These are phyloP conservation scores for Penicillium fuscoglaucum DNA, from an alignment of 2,329 filamentous ascomycete species.

Conservation along the genomic window DNA sequence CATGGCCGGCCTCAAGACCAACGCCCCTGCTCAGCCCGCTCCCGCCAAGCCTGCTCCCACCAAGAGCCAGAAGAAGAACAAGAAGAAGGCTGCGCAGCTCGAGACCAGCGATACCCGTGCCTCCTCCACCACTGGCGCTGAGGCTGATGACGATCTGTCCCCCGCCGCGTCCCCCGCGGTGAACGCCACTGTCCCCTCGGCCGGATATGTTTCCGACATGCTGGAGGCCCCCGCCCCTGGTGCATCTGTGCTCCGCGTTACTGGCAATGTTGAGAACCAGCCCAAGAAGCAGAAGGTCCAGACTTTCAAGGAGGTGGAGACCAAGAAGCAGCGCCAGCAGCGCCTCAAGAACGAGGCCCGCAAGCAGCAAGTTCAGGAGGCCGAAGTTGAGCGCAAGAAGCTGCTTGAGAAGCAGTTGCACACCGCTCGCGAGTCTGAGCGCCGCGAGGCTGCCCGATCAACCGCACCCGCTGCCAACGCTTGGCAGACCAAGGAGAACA, in stretches of 20 bases:
- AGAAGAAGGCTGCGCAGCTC: constrained; percentile 66
- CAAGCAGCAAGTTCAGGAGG: constrained; percentile 71
- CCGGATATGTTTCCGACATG: constrained; percentile 84
- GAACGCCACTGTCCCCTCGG: constrained; percentile 41
- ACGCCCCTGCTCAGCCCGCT: constrained; percentile 57
- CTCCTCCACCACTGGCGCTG: constrained; percentile 70
- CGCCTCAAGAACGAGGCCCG: constrained; percentile 80
- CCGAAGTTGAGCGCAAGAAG: constrained; percentile 74
- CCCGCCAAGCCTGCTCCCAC: constrained; percentile 45
- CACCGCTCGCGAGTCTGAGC: constrained; percentile 76
- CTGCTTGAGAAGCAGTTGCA: constrained; percentile 82
- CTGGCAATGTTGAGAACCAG: constrained; percentile 60
- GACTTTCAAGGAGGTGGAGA: constrained; percentile 68
- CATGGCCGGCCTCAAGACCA: constrained; percentile 63
- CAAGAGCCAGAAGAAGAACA: constrained; percentile 63
- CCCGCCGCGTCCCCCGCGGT: constrained; percentile 65
- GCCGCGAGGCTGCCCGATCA: constrained; percentile 65
- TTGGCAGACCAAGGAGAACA: constrained; percentile 51
- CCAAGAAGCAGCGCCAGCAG: constrained; percentile 96
- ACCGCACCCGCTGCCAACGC: constrained; percentile 53
- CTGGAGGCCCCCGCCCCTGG: constrained; percentile 69
- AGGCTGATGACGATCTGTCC: constrained; percentile 80
- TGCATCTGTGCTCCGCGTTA: constrained; percentile 76
- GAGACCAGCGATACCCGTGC: constrained; percentile 53
- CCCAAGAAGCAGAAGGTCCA: constrained; percentile 61